These are phyloP conservation scores for Rhodotorula sphaerocarpa DNA, from an alignment of 768 basidiomycete genomes.

Conservation along the genomic window DNA sequence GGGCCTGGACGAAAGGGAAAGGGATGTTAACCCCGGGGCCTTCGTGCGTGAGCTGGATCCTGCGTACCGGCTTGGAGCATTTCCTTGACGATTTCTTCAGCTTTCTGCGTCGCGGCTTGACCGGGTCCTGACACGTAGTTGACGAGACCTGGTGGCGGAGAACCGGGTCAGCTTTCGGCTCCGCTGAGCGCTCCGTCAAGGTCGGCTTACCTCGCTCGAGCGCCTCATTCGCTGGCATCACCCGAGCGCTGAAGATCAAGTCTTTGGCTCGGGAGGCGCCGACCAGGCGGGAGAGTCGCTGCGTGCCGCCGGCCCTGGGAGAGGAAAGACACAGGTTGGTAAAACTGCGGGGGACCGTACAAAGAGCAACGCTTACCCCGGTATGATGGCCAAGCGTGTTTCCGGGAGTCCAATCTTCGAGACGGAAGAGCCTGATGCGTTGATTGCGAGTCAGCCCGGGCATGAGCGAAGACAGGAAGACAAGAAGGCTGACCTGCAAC, in stretches of 20 bases:
- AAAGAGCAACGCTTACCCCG: constrained; percentile 47
- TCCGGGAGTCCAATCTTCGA: constrained; percentile 85
- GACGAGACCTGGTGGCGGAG: constrained; percentile 27
- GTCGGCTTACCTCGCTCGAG: constrained; percentile 70
- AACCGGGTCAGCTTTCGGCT: neutral
- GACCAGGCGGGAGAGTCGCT: constrained; percentile 66
- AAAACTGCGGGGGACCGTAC: no score
- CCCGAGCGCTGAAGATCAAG: constrained; percentile 71
- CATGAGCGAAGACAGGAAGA: neutral
- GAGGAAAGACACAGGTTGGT: accelerated
- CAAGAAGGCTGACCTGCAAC: constrained; percentile 58
- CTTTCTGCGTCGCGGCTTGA: constrained; percentile 23
- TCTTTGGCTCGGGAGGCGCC: constrained; percentile 76
- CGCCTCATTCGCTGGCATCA: constrained; percentile 61
- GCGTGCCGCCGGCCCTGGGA: constrained; percentile 66
- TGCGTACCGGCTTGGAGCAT: constrained; percentile 23
- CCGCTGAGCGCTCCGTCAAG: no score
- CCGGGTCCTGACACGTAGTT: constrained; percentile 10
- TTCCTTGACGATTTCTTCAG: constrained; percentile 9
- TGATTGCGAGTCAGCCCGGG: no score
- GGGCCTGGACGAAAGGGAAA: constrained; percentile 11
- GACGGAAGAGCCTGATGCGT: constrained; percentile 46
- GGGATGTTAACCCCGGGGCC: no score
- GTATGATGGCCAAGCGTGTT: constrained; percentile 68
- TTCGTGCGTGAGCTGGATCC: no score